These are phyloP conservation scores for Aspergillus brasiliensis DNA, from an alignment of 2,329 filamentous ascomycete species.

Conservation along the genomic window DNA sequence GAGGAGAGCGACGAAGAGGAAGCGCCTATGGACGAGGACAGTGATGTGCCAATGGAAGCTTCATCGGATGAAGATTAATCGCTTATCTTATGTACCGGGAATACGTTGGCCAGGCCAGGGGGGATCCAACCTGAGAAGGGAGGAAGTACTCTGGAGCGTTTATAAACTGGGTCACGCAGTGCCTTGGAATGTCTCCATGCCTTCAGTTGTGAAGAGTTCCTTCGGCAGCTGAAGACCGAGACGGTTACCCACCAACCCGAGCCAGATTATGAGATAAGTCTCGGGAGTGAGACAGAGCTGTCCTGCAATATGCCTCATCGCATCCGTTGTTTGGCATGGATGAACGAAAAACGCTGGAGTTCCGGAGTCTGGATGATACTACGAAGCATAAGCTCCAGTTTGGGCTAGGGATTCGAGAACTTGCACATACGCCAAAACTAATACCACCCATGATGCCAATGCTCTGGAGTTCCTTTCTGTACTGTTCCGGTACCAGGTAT, in stretches of 20 bases:
- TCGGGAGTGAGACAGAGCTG: constrained; percentile 46
- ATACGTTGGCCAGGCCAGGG: constrained; percentile 7
- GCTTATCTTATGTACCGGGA: background rate
- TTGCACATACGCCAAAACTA: constrained; percentile 70
- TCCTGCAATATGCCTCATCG: constrained; percentile 66
- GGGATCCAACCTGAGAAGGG: constrained; percentile 8
- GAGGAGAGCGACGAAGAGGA: constrained; percentile 59
- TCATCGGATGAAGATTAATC: constrained; percentile 71
- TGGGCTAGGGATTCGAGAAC: constrained; percentile 23
- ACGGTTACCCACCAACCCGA: constrained; percentile 80
- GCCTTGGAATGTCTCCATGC: constrained; percentile 23
- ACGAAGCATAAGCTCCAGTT: constrained; percentile 41
- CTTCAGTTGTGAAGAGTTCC: constrained; percentile 54
- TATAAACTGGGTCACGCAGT: constrained; percentile 19
- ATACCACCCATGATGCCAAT: constrained; percentile 71
- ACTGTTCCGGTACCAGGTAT: constrained; percentile 68
- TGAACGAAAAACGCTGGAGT: constrained; percentile 86
- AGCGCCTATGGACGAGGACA: constrained; percentile 66
- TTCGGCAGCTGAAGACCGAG: constrained; percentile 78
- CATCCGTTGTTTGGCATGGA: constrained; percentile 83
- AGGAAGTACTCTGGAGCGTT: constrained; percentile 6
- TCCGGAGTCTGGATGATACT: constrained; percentile 82
- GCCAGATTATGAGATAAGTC: constrained; percentile 82
- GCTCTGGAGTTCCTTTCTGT: constrained; percentile 62
- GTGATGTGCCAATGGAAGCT: constrained; percentile 69